phyloP scores from a whole-genome alignment of 306 rosid genomes.

The Glycine soja region DNA sequence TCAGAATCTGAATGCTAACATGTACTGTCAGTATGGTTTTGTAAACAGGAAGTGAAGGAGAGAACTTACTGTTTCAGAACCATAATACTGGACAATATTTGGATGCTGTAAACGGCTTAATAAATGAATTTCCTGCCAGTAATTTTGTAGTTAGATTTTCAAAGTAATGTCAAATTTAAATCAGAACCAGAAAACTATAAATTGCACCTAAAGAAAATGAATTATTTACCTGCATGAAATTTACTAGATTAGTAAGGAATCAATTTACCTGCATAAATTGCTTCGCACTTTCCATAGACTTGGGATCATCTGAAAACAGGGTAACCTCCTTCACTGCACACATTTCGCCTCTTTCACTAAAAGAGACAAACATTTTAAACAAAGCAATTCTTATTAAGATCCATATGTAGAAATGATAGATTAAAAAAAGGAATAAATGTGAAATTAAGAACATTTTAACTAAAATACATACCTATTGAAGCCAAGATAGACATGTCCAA shows the following conservation, averaged over 20 bases:
- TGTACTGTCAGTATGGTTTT: slow-evolving; percentile 6
- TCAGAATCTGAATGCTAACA: slow-evolving; percentile 34
- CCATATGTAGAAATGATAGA: not conserved
- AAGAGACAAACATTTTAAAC: slow-evolving; percentile 45
- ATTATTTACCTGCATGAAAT: not conserved
- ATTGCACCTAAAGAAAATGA: slow-evolving; percentile 21
- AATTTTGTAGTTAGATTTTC: slow-evolving; percentile 47
- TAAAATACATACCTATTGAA: slow-evolving; percentile 73
- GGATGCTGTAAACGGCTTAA: slow-evolving; percentile 96
- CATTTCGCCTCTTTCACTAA: slow-evolving; percentile 95
- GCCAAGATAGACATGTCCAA: slow-evolving; percentile 97
- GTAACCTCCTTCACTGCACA: slow-evolving; percentile 99
- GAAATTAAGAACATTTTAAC: slow-evolving; percentile 31
- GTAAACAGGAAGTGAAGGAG: slow-evolving; percentile 38
- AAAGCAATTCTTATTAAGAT: slow-evolving; percentile 28
- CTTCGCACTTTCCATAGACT: slow-evolving; percentile 94
- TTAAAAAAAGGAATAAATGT: not conserved
- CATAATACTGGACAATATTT: slow-evolving; percentile 96
- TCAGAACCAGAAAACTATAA: slow-evolving; percentile 47
- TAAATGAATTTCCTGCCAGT: slow-evolving; percentile 84
- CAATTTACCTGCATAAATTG: slow-evolving; percentile 88
- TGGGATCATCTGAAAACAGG: slow-evolving; percentile 95
- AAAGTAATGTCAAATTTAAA: slow-evolving; percentile 36
- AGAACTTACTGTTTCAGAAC: slow-evolving; percentile 83
- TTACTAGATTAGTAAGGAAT: slow-evolving; percentile 17